Evolutionary conservation across 106 monocot genomes (phyloP).

Genomic region (Dactylorhiza incarnata): DNA sequence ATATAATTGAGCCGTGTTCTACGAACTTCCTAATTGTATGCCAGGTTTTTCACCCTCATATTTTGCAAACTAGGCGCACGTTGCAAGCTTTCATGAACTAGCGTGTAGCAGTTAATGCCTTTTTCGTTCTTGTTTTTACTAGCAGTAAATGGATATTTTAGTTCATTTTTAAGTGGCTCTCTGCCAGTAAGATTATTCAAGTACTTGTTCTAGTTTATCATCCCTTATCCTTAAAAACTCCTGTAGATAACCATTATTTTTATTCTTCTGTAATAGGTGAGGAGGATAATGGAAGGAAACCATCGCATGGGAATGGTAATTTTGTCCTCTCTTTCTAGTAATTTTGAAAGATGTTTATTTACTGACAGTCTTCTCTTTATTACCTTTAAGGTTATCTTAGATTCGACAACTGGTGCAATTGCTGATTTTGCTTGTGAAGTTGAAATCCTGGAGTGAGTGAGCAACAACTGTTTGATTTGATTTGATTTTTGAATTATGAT

Average conservation of each 20-base stretch:
- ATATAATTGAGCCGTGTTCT: not conserved
- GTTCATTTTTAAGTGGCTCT: not conserved
- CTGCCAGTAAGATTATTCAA: not conserved
- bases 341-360: not conserved
- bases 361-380: not conserved
- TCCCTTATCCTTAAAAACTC: not conserved
- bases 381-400: constrained; percentile 59
- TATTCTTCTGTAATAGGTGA: constrained; percentile 46
- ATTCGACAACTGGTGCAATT: constrained; percentile 72
- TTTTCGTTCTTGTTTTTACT: not conserved
- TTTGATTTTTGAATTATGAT: constrained; percentile 11
- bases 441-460: constrained; percentile 86
- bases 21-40: not conserved
- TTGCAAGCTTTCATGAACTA: not conserved
- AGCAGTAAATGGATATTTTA: not conserved
- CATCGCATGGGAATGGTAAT: constrained; percentile 98
- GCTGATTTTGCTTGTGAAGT: constrained; percentile 97
- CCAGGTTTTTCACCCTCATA: not conserved
- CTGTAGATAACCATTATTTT: constrained; percentile 2
- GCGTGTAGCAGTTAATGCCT: not conserved
- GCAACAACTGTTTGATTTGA: constrained; percentile 11
- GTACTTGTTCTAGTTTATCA: not conserved
- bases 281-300: constrained; percentile 99
- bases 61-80: not conserved
- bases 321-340: not conserved